Evolutionary conservation across 1,284 basidiomycete species (phyloP), one percentile per base, ranked within the genome.

Genomic region (Mrakiaceae sp.): DNA sequence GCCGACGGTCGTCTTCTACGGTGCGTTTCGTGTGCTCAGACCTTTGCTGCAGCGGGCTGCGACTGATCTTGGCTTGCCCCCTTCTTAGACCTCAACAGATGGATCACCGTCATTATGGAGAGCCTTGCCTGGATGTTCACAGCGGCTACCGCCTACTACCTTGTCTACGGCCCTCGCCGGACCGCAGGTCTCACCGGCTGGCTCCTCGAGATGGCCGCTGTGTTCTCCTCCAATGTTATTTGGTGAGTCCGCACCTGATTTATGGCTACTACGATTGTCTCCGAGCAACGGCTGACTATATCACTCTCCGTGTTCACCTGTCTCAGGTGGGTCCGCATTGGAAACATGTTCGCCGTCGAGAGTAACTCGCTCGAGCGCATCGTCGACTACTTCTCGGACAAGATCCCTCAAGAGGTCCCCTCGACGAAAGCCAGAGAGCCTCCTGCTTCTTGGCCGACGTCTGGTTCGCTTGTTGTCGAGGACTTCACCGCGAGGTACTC

Each of bases 361-460:
- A 42, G 39, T 5, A 55, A 55, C 53, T 55, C 74, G 7, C 77
- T 90, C 67, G 87, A 90, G 44, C 82, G 88, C 42, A 85, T 90
- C 63, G 81, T 86, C 70, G 81, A 81, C 46, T 90, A 89, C 71
- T 73, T 87, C 60, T 73, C 78, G 8, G 54, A 55, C 39, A 10
- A 27, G 10, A 86, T 88, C 63, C 86, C 87, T 64, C 86, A 88
- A 72, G 87, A 90, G 71, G 81, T 81, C 0, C 77, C 79, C 63
- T 71, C 81, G 0, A 79, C 78, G 0, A 71, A 76, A 40, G 71
- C 73, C 12, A 82, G 82, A 6, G 75, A 79, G 55, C 87, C 87
- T 46, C 86, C 88, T 3, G 87, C 87, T 0, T 83, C 86, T 66
- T 90, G 88, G 87, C 88, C 88, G 0, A 80, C 84, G 0, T 85